Base-by-base conservation (phyloP, 2,329 filamentous ascomycete species). In the Exophiala lecanii-corni region DNA sequence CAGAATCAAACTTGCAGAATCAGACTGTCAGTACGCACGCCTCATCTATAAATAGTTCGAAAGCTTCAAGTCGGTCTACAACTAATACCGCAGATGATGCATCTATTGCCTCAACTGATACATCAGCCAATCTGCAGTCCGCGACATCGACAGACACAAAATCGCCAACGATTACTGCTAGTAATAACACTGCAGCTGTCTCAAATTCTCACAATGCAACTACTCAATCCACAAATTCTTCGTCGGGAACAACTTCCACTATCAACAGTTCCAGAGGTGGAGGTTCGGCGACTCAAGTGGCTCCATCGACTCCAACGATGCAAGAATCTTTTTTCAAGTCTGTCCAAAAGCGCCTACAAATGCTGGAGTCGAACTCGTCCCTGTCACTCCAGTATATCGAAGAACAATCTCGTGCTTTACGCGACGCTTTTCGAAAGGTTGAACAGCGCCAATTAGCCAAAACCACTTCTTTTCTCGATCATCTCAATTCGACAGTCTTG, bases 311-410 rank as follows among this genome's bases (percentile, higher is more conserved):
- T 1, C 89, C 91, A 2, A 89, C 89, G 0, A 92, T 94, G 1
- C 92, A 98, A 63, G 92, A 98, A 62, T 92, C 86, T 2, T 97
- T 98, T 66, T 98, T 96, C 75, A 97, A 97, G 63, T 87, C 89
- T 3, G 84, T 97, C 6, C 88, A 89, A 51, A 97, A 97, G 64
- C 86, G 92, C 1, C 75, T 98, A 3, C 86, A 91, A 53, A 82
- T 89, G 56, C 80, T 97, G 5, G 92, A 98, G 64, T 79, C 86
- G 12, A 98, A 97, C 62, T 88, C 89, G 9, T 94, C 91, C 0
- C 73, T 97, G 9, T 95, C 89, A 0, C 72, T 97, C 6, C 86
- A 95, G 58, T 98, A 98, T 59, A 94, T 98, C 47, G 91, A 97
- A 67, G 89, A 95, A 47, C 92, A 97, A 62, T 96, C 91, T 3